These are phyloP conservation scores for Phytophthora pistaciae DNA, from an alignment of 352 stramenopile genomes.

Conservation along the genomic window DNA sequence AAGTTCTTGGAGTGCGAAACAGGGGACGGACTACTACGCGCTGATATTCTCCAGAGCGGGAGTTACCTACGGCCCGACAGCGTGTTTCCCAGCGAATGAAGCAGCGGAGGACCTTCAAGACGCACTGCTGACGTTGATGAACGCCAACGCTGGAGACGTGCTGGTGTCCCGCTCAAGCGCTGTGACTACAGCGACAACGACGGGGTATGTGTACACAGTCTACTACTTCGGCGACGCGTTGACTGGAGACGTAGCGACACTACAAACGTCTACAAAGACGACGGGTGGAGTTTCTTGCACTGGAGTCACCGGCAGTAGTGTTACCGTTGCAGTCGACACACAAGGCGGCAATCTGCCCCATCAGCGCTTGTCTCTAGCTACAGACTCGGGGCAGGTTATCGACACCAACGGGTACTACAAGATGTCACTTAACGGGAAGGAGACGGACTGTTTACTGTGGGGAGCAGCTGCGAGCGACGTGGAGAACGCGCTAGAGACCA, in stretches of 20 bases:
- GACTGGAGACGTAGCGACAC: constrained; percentile 80
- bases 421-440: constrained; percentile 32
- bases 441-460: constrained; percentile 67
- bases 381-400: constrained; percentile 77
- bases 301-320: constrained; percentile 33
- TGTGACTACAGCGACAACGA: constrained; percentile 36
- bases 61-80: constrained; percentile 29
- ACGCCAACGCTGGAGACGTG: constrained; percentile 41
- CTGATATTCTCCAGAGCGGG: constrained; percentile 57
- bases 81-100: constrained; percentile 56
- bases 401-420: constrained; percentile 70
- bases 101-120: constrained; percentile 19
- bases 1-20: constrained; percentile 30
- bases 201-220: constrained; percentile 91
- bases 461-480: constrained; percentile 57
- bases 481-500: constrained; percentile 50
- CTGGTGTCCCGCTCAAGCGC: constrained; percentile 65
- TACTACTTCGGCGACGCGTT: constrained; percentile 93
- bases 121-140: constrained; percentile 34
- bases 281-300: constrained; percentile 27
- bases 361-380: constrained; percentile 84
- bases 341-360: constrained; percentile 86
- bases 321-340: constrained; percentile 53
- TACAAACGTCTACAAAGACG: constrained; percentile 21
- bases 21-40: constrained; percentile 35